Percentiles rank a stretch among this genome's conserved stretches.
phyloP scores from a whole-genome alignment of 2,329 filamentous ascomycete species.

The Paraphoma sp. region DNA sequence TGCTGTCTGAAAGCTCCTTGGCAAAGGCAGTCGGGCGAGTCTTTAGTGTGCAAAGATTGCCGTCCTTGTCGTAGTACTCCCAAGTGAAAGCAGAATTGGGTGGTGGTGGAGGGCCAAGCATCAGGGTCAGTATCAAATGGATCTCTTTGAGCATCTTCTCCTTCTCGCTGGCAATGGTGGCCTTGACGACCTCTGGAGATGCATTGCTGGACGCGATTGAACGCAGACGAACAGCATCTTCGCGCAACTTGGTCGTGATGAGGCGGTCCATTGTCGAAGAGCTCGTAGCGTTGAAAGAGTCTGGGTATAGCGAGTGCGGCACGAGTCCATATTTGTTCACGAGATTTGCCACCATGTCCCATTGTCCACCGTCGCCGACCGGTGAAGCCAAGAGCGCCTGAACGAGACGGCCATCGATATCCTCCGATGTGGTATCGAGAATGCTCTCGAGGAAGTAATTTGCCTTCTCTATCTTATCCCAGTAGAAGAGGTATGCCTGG shows the following conservation, averaged over 20 bases:
- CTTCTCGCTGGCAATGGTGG: slow-evolving; percentile 63
- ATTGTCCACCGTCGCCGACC: slow-evolving; percentile 83
- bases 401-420: slow-evolving; percentile 75
- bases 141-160: slow-evolving; percentile 80
- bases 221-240: slow-evolving; percentile 79
- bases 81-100: slow-evolving; percentile 76
- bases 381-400: slow-evolving; percentile 72
- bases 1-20: slow-evolving; percentile 67
- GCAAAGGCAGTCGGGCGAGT: slow-evolving; percentile 76
- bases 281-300: slow-evolving; percentile 78
- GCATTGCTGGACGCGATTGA: slow-evolving; percentile 54
- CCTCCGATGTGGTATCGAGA: slow-evolving; percentile 73
- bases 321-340: slow-evolving; percentile 89
- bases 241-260: slow-evolving; percentile 84
- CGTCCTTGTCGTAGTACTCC: slow-evolving; percentile 76
- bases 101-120: slow-evolving; percentile 78
- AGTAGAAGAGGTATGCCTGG: slow-evolving; percentile 88
- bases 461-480: slow-evolving; percentile 91
- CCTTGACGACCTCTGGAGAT: slow-evolving; percentile 44
- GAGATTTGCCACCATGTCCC: slow-evolving; percentile 87
- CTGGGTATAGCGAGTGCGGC: slow-evolving; percentile 80
- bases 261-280: slow-evolving; percentile 74
- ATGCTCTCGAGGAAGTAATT: slow-evolving; percentile 90
- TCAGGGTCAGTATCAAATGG: slow-evolving; percentile 79
- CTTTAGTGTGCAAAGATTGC: slow-evolving; percentile 67